Conservation (phyloP, 495 filamentous ascomycete genomes). For the Pseudevernia furfuracea region DNA sequence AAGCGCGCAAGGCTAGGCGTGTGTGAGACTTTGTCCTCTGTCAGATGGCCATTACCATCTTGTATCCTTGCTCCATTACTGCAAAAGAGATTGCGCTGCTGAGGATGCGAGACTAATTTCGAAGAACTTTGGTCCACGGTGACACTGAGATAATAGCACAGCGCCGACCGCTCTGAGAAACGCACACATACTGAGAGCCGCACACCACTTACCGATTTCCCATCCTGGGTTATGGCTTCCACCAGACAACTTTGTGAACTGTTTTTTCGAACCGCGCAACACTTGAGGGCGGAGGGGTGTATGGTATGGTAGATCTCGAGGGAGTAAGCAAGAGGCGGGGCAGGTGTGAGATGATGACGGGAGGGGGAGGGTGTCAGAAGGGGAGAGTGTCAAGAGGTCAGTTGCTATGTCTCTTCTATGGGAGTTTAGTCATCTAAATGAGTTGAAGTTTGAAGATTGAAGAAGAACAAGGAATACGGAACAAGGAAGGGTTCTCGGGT, state of each 20-base stretch:
- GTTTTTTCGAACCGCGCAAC: not conserved
- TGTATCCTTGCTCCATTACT: not conserved
- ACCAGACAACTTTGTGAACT: conserved; percentile 5
- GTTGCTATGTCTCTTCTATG: not conserved
- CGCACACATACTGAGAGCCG: conserved; percentile 4
- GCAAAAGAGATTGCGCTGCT: not conserved
- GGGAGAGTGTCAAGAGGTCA: not conserved
- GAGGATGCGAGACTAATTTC: not conserved
- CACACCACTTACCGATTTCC: conserved; percentile 20
- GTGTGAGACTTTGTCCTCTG: not conserved
- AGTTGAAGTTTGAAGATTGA: not conserved
- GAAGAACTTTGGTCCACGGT: not conserved
- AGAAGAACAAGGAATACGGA: not conserved
- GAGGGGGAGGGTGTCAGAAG: not conserved
- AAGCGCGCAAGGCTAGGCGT: not conserved
- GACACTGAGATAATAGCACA: not conserved
- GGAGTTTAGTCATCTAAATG: not conserved
- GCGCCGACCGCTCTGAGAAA: not conserved
- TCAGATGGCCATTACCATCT: not conserved
- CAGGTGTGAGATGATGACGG: not conserved
- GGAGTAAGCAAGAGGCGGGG: not conserved
- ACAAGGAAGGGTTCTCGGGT: too few species aligned
- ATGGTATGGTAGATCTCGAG: not conserved
- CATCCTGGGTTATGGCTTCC: conserved; percentile 11
- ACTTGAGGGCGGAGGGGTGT: not conserved